phyloP scores from a whole-genome alignment of 345 rosid genomes.

The Melaleuca alternifolia region DNA sequence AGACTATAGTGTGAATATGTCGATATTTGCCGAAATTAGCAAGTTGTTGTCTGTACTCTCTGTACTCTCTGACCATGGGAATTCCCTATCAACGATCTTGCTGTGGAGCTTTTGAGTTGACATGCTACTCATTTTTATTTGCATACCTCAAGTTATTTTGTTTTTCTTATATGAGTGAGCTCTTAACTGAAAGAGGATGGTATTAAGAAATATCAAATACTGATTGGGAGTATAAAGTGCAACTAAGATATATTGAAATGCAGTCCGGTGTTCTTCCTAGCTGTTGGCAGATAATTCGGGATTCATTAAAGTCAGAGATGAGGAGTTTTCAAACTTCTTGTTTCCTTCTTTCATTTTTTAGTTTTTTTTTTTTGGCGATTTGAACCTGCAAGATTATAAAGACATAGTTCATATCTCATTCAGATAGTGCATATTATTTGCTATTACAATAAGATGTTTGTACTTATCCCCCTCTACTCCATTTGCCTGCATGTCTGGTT shows the following conservation, averaged over 20 bases:
- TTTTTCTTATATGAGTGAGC: background rate
- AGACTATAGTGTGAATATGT: background rate
- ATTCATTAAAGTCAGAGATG: background rate
- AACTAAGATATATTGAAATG: background rate
- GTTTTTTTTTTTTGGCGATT: background rate
- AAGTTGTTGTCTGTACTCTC: fast-evolving
- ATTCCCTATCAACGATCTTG: background rate
- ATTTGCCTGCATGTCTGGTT: background rate
- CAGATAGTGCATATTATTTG: background rate
- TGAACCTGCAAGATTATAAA: background rate
- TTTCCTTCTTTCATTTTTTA: background rate
- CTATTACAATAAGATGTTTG: background rate
- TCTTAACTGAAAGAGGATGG: background rate
- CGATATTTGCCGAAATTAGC: background rate
- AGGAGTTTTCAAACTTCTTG: background rate
- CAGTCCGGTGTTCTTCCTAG: background rate
- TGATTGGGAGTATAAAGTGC: background rate
- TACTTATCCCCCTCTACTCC: background rate
- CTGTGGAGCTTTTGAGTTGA: background rate
- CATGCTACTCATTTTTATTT: background rate
- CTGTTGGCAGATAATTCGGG: background rate
- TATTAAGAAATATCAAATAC: background rate
- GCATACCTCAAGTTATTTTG: background rate
- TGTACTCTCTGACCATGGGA: background rate
- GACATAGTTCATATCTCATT: background rate